Base-by-base conservation (phyloP, 176 grass and related monocot species). In the Leersia perrieri region DNA sequence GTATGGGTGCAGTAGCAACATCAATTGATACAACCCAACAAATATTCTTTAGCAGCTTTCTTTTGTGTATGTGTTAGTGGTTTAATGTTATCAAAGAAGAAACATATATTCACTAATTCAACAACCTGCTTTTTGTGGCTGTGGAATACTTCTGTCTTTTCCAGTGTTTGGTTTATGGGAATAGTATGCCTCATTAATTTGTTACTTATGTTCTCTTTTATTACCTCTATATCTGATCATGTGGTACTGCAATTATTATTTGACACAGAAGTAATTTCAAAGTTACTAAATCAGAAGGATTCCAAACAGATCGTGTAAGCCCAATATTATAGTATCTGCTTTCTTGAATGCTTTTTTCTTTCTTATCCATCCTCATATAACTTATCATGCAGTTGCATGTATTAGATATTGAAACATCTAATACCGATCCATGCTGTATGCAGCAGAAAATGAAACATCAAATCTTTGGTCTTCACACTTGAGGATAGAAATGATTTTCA, bases 321-420 rank as follows among this genome's bases (percentile, higher is more conserved):
- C 51, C 40, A 39, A 64, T 69, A 81, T 72, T 16, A 3, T 76
- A 22, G 9, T 42, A 27, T 76, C 82, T 84, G 5, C 20, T 84
- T 49, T 66, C 27, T 57, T 70, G 34, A 42, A 26, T 68, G 53
- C 9, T 3, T 18, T 38, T 58, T 51, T 10, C 60, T 83, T 83
- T 40, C 42, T 39, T n/a, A 51, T 66, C 32, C 60, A 53, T 74
- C 49, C 11, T 35, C 25, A 12, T 65, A 51, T 73, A 51, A 73
- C 36, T 66, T 44, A 42, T 8, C 20, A 41, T 57, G 27, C 28
- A 25, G 65, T 26, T 12, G 3, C 31, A 57, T 70, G 26, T 28
- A 39, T 34, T 70, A 70, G 18, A 64, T 80, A 74, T 9, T 64
- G 41, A 63, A 63, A 65, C 57, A 77, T 66, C 28, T 16, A 10